These are phyloP conservation scores for Rutstroemia sydowiana DNA, from an alignment of 2,329 filamentous ascomycete species.

Conservation along the genomic window DNA sequence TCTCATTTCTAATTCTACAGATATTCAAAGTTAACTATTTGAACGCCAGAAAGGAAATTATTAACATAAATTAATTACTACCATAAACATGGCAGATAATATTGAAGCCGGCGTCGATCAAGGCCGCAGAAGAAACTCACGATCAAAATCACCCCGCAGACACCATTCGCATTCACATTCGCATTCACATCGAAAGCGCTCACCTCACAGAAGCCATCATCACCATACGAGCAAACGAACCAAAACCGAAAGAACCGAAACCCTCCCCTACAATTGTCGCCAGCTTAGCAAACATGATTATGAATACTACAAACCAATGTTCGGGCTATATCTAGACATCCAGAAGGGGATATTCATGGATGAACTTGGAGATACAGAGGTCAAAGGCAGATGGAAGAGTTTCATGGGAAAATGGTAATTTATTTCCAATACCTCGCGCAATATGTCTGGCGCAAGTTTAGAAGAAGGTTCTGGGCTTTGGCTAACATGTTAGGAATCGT, in stretches of 20 bases:
- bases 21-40: no score
- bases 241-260: constrained; percentile 9
- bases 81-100: constrained; percentile 7
- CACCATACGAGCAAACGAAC: constrained; percentile 30
- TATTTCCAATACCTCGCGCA: no score
- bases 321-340: constrained; percentile 78
- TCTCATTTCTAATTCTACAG: no score
- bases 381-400: constrained; percentile 84
- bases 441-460: constrained; percentile 3
- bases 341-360: constrained; percentile 71
- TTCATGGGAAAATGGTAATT: constrained; percentile 79
- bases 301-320: constrained; percentile 59
- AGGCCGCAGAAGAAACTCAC: constrained; percentile 8
- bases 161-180: no score
- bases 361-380: constrained; percentile 65
- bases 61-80: background rate
- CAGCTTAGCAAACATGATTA: constrained; percentile 63
- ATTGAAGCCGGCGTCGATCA: background rate
- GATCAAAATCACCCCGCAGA: constrained; percentile 12
- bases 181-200: constrained; percentile 16
- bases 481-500: constrained; percentile 63
- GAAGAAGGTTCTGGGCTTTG: background rate
- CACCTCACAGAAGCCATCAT: constrained; percentile 17
- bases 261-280: constrained; percentile 59
- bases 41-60: background rate